These are phyloP conservation scores for Zopfia rhizophila DNA, from an alignment of 2,329 filamentous ascomycete genomes.

Conservation along the genomic window DNA sequence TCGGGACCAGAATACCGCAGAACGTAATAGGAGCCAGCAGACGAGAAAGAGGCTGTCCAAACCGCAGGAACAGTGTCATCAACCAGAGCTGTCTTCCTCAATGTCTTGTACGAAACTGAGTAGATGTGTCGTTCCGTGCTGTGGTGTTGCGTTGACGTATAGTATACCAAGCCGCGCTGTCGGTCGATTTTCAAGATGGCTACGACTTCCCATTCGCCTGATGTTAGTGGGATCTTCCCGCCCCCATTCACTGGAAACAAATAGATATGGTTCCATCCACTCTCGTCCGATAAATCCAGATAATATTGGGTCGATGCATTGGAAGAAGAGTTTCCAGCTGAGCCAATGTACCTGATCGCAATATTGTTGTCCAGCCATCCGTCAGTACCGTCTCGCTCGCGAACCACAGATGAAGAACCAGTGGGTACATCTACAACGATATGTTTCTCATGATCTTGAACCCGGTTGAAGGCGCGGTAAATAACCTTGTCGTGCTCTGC, in stretches of 20 bases:
- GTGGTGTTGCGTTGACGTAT: slow-evolving; percentile 71
- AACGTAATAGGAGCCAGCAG: slow-evolving; percentile 71
- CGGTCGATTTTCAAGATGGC: slow-evolving; percentile 69
- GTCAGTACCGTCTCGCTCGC: slow-evolving; percentile 67
- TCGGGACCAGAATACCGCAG: slow-evolving; percentile 73
- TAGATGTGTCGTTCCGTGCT: slow-evolving; percentile 75
- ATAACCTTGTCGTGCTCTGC: slow-evolving; percentile 69
- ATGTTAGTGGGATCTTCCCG: slow-evolving; percentile 67
- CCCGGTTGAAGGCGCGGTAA: slow-evolving; percentile 74
- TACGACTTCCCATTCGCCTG: slow-evolving; percentile 73
- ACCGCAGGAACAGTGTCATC: slow-evolving; percentile 68
- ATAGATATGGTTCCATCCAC: slow-evolving; percentile 74
- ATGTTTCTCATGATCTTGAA: slow-evolving; percentile 72
- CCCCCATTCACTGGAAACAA: slow-evolving; percentile 69
- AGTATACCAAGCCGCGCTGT: slow-evolving; percentile 68
- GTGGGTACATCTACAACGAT: slow-evolving; percentile 67
- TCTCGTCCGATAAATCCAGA: slow-evolving; percentile 73
- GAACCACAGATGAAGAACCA: slow-evolving; percentile 59
- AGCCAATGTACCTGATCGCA: slow-evolving; percentile 66
- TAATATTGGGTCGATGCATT: slow-evolving; percentile 63
- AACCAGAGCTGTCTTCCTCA: slow-evolving; percentile 68
- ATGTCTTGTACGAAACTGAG: slow-evolving; percentile 68
- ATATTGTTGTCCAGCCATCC: slow-evolving; percentile 72
- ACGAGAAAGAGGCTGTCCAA: slow-evolving; percentile 74
- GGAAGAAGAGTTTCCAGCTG: slow-evolving; percentile 49